These are phyloP conservation scores for Aspergillus pseudonomiae DNA, from an alignment of 2,329 filamentous ascomycete species.

Conservation along the genomic window DNA sequence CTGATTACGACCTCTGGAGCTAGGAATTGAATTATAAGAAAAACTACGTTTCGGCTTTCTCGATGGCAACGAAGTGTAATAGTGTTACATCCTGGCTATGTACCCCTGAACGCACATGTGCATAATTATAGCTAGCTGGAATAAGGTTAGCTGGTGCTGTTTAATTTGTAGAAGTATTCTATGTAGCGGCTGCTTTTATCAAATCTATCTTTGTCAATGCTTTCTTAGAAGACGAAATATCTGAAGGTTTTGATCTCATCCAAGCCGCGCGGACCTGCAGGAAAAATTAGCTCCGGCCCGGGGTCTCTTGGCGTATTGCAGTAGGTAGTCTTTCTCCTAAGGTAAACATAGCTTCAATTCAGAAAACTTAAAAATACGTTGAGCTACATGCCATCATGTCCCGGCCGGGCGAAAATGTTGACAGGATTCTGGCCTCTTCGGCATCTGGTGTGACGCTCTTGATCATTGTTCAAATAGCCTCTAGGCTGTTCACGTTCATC, in stretches of 20 bases:
- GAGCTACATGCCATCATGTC: slow-evolving; percentile 19
- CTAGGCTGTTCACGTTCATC: slow-evolving; percentile 84
- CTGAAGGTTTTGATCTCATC: too few species aligned
- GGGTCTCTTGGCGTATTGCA: background rate
- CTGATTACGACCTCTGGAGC: background rate
- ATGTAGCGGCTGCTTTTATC: background rate
- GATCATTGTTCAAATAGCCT: slow-evolving; percentile 83
- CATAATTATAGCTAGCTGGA: background rate
- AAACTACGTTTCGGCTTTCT: background rate
- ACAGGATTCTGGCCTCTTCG: slow-evolving; percentile 31
- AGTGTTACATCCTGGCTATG: background rate
- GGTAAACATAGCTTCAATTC: background rate
- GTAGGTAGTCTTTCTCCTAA: background rate
- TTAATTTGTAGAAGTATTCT: background rate
- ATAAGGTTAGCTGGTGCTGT: background rate
- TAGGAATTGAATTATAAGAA: background rate
- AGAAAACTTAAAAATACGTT: background rate
- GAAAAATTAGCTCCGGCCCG: background rate
- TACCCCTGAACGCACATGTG: background rate
- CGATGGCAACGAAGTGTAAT: background rate
- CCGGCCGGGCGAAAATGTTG: slow-evolving; percentile 21
- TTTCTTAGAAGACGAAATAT: too few species aligned
- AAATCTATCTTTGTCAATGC: too few species aligned
- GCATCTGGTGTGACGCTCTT: slow-evolving; percentile 80
- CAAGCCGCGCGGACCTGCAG: background rate